Evolutionary conservation across 2,329 filamentous ascomycete species (phyloP), one percentile per base, ranked within the genome.

Genomic region (Bipolaris bicolor): DNA sequence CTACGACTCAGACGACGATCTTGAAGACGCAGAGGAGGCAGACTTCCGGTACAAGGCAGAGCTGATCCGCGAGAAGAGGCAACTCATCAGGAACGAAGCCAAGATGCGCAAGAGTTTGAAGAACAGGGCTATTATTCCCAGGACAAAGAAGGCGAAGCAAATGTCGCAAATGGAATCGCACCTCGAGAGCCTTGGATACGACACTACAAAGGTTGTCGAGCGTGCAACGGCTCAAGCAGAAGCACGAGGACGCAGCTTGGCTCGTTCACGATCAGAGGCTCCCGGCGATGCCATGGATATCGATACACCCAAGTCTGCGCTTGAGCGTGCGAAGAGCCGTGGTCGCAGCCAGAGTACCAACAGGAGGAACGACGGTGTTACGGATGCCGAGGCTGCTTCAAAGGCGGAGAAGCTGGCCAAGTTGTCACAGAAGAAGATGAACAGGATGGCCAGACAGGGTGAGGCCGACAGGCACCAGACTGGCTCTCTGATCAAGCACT

Each of bases 391-490:
- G 52, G 81, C 85, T 48, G 86, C 90, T 65, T 84, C 83, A 58
- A 96, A 94, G 85, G 92, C 91, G 36, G 93, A 97, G 78, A 88
- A 89, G 71, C 82, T 96, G 76, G 85, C 88, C 75, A 98, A 97
- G 85, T 81, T 99, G 75, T 85, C 88, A 71, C 96, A 99, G 88
- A 92, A 94, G 85, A 94, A 92, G 86, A 97, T 96, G 92, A 99
- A 99, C 83, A 87, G 94, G 65, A 95, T 96, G 90, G 95, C 95
- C 43, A 88, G 93, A 78, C 91, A 96, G 84, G 95, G 95, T 83
- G 95, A 99, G 82, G 93, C 90, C 61, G 95, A 99, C 84, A 88
- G 96, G 76, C 94, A 98, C 80, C 87, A 88, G 61, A 88, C 88
- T 54, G 90, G 90, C 36, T 85, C 90, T 51, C 80, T 96, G 78